Conservation (phyloP, 495 filamentous ascomycete species). For the Usnea hakonensis region DNA sequence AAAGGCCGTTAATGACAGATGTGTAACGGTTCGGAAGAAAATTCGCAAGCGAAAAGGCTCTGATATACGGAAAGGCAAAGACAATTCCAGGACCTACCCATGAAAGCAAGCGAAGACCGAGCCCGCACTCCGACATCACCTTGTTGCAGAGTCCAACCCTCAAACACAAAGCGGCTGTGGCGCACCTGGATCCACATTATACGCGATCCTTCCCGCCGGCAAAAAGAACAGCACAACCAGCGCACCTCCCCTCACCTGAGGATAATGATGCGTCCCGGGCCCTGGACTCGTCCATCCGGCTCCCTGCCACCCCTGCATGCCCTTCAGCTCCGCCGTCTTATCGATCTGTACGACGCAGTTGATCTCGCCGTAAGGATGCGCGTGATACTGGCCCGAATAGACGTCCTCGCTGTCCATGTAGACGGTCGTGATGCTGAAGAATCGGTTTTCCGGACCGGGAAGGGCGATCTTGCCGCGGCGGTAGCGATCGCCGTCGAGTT, state of each 20-base stretch:
- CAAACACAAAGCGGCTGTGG: neutral
- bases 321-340: neutral
- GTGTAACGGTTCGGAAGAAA: too few relatives aligned
- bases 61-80: too few relatives aligned
- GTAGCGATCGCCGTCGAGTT: slow-evolving; percentile 36
- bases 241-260: neutral
- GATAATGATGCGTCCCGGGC: neutral
- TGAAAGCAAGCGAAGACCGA: too few relatives aligned
- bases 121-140: too few relatives aligned
- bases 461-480: slow-evolving; percentile 36
- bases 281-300: neutral
- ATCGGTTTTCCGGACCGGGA: slow-evolving; percentile 33
- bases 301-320: neutral
- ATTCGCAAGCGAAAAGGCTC: too few relatives aligned
- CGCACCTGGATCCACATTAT: neutral
- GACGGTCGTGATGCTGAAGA: slow-evolving; percentile 43
- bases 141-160: too few relatives aligned
- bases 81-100: too few relatives aligned
- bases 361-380: neutral
- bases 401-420: slow-evolving; percentile 39
- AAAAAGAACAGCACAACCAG: neutral
- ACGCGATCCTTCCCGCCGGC: neutral
- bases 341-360: neutral
- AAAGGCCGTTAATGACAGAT: too few relatives aligned
- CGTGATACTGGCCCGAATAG: slow-evolving; percentile 35